phyloP scores from a whole-genome alignment of 345 rosid species.

The Nasturtium officinale region DNA sequence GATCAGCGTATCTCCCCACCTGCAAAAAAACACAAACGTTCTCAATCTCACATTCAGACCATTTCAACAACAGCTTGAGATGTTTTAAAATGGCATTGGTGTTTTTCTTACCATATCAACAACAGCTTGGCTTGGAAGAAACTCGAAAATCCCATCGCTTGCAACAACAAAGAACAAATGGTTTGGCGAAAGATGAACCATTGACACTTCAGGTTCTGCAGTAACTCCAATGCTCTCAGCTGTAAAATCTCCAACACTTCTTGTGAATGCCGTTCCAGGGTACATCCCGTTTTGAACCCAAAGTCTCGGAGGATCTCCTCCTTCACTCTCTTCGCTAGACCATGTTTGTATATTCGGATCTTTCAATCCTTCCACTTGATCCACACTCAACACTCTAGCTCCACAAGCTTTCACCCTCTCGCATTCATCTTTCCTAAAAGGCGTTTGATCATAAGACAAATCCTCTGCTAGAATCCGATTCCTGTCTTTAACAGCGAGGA shows the following conservation, averaged over 20 bases:
- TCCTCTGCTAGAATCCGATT: slow-evolving; percentile 67
- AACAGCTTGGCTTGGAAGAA: slow-evolving; percentile 86
- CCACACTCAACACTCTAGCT: slow-evolving; percentile 87
- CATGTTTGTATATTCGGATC: slow-evolving; percentile 81
- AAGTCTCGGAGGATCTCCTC: slow-evolving; percentile 94
- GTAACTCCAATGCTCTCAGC: slow-evolving; percentile 90
- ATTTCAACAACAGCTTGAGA: background rate
- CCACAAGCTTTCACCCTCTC: slow-evolving; percentile 92
- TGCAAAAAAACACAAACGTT: slow-evolving; percentile 36
- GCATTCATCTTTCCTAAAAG: slow-evolving; percentile 88
- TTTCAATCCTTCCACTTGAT: slow-evolving; percentile 94
- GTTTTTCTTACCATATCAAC: slow-evolving; percentile 75
- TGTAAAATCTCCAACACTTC: slow-evolving; percentile 84
- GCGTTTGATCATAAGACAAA: slow-evolving; percentile 92
- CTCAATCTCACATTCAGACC: slow-evolving; percentile 7
- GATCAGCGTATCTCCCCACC: slow-evolving; percentile 77
- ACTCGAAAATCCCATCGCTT: slow-evolving; percentile 97
- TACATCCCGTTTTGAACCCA: slow-evolving; percentile 92
- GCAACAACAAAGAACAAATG: slow-evolving; percentile 90
- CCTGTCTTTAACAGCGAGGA: slow-evolving; percentile 69
- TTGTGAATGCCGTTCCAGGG: slow-evolving; percentile 95
- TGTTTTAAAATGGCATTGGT: background rate
- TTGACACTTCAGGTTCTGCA: slow-evolving; percentile 79
- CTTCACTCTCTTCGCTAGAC: slow-evolving; percentile 91
- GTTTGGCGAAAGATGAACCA: slow-evolving; percentile 61